Evolutionary conservation across 352 stramenopile genomes (phyloP).

Genomic region (Phytophthora foliorum): DNA sequence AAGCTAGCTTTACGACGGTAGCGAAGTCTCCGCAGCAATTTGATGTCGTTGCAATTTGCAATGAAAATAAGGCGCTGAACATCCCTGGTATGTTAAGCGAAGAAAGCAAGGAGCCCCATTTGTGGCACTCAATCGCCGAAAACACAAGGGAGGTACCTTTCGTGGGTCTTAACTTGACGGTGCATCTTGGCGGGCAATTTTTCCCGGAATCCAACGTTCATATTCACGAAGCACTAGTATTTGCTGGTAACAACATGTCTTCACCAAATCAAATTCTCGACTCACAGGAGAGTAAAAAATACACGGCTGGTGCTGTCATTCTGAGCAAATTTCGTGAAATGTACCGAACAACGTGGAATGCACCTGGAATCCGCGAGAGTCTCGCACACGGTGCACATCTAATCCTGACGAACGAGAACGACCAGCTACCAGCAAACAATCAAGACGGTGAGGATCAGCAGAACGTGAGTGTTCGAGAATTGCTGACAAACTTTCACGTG

Average conservation of each 20-base stretch:
- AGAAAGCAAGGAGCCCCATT: not conserved
- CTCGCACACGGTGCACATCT: conserved; percentile 60
- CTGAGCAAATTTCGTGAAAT: conserved; percentile 54
- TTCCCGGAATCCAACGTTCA: conserved; percentile 43
- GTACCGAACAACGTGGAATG: conserved; percentile 67
- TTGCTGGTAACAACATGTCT: conserved; percentile 25
- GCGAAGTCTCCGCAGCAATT: conserved; percentile 40
- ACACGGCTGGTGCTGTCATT: conserved; percentile 8
- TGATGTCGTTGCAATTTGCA: conserved; percentile 50
- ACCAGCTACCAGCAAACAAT: conserved; percentile 26
- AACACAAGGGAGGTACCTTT: conserved; percentile 47
- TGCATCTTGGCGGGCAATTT: conserved; percentile 67
- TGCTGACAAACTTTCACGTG: conserved; percentile 43
- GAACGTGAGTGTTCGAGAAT: conserved; percentile 30
- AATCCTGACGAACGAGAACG: conserved; percentile 50
- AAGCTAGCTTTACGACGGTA: conserved; percentile 63
- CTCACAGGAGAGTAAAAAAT: not conserved
- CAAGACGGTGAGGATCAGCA: conserved; percentile 28
- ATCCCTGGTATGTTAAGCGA: conserved; percentile 2
- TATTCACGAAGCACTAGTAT: conserved; percentile 36
- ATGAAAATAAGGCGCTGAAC: conserved; percentile 27
- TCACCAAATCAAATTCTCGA: not conserved
- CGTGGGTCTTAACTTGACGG: conserved; percentile 47
- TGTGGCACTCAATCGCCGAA: conserved; percentile 48
- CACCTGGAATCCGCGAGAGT: conserved; percentile 54